These are phyloP conservation scores for Vanrija pseudolonga DNA, from an alignment of 1,284 basidiomycete species.

Conservation along the genomic window DNA sequence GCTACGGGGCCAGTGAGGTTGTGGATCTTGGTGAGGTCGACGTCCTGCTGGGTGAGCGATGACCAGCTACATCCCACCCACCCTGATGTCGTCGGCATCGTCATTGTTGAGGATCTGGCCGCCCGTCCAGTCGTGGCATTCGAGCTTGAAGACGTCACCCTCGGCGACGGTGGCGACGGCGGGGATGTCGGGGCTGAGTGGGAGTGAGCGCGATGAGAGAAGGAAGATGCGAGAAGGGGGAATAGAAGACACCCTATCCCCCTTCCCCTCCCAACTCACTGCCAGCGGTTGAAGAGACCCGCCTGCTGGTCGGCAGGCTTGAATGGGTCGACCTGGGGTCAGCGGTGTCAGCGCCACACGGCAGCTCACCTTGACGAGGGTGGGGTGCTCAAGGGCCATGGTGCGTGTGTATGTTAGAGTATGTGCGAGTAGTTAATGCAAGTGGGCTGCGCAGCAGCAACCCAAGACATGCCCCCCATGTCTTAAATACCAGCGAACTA, in stretches of 20 bases:
- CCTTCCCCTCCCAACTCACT: not conserved
- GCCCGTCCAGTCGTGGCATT: constrained; percentile 74
- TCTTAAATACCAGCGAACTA: no score
- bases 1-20: constrained; percentile 71
- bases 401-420: not conserved
- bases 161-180: constrained; percentile 22
- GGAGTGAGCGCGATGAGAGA: not conserved
- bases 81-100: constrained; percentile 48
- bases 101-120: constrained; percentile 65
- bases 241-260: no score
- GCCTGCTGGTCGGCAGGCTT: constrained; percentile 5
- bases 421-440: no score
- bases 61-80: constrained; percentile 51
- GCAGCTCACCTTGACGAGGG: no score
- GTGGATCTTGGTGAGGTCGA: constrained; percentile 49
- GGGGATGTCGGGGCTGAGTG: constrained; percentile 9
- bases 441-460: no score
- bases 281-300: constrained; percentile 12
- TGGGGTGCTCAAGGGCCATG: no score
- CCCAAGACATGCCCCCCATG: no score
- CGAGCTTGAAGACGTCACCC: constrained; percentile 64
- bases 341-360: no score
- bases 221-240: no score
- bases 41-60: constrained; percentile 22
- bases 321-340: constrained; percentile 3